Conservation (phyloP, 805 yeast genomes). For the Ogataea nonfermentans region DNA sequence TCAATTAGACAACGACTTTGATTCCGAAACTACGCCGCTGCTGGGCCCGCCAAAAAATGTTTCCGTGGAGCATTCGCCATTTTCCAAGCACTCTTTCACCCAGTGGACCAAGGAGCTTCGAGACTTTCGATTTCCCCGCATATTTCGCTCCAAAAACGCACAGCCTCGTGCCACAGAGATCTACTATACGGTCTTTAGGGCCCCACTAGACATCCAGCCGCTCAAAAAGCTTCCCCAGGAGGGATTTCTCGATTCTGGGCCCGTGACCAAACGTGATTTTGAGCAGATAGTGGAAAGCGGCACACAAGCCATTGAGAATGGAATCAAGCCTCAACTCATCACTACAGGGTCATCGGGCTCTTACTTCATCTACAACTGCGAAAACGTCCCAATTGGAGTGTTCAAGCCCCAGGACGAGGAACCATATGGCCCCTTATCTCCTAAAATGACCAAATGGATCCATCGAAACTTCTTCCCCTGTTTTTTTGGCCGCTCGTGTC, state of each 20-base stretch:
- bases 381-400: conserved; percentile 48
- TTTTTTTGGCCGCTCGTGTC: conserved; percentile 69
- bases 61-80: background rate
- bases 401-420: conserved; percentile 82
- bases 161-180: conserved; percentile 39
- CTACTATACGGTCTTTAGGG: conserved; percentile 54
- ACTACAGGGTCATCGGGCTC: conserved; percentile 70
- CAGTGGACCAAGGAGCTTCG: conserved; percentile 20
- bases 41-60: background rate
- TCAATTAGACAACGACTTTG: background rate
- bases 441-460: conserved; percentile 79
- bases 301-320: conserved; percentile 43
- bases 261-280: conserved; percentile 32
- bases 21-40: conserved; percentile 2
- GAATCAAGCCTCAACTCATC: conserved; percentile 51
- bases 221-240: conserved; percentile 28
- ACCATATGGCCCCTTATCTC: conserved; percentile 75
- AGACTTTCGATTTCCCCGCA: conserved; percentile 9
- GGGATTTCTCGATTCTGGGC: conserved; percentile 30
- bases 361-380: conserved; percentile 50
- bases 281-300: conserved; percentile 42
- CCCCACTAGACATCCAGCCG: conserved; percentile 34
- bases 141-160: conserved; percentile 11
- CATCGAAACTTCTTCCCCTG: conserved; percentile 76
- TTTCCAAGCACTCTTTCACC: conserved; percentile 7